These are phyloP conservation scores for Aspergillus clavatus DNA, from an alignment of 2,329 filamentous ascomycete genomes.

Conservation along the genomic window DNA sequence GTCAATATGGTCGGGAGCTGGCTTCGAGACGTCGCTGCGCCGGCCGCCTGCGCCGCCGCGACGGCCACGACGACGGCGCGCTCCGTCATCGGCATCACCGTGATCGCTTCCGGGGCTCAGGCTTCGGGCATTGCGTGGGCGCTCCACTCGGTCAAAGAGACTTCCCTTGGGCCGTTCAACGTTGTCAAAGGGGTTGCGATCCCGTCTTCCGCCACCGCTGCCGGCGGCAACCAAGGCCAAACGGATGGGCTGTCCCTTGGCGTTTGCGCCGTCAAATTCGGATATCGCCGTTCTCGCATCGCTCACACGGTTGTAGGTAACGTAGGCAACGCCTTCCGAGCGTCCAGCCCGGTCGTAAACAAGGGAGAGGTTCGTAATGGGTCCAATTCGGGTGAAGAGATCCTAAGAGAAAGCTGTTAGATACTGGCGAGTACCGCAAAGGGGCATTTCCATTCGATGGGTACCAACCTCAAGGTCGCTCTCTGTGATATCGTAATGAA, in stretches of 20 bases:
- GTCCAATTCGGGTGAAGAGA: conserved; percentile 73
- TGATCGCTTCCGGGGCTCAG: conserved; percentile 37
- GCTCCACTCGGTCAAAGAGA: conserved; percentile 61
- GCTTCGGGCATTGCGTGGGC: conserved; percentile 39
- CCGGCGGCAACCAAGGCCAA: conserved; percentile 60
- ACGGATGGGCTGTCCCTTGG: conserved; percentile 79
- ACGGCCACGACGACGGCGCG: conserved; percentile 41
- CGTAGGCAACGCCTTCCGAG: conserved; percentile 77
- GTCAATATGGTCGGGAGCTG: conserved; percentile 65
- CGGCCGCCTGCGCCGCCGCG: conserved; percentile 39
- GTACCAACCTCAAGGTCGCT: conserved; percentile 67
- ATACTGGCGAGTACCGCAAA: neutral
- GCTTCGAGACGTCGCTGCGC: conserved; percentile 52
- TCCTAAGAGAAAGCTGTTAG: conserved; percentile 51
- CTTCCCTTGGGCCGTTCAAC: conserved; percentile 52
- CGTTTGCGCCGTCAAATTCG: conserved; percentile 86
- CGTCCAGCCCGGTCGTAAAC: conserved; percentile 84
- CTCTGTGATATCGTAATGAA: conserved; percentile 87
- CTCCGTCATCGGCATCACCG: conserved; percentile 27
- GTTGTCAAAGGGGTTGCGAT: conserved; percentile 47
- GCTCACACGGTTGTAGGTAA: conserved; percentile 67
- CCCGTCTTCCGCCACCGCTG: conserved; percentile 27
- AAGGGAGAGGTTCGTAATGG: conserved; percentile 63
- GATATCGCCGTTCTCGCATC: conserved; percentile 71
- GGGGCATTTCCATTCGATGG: neutral